Conservation (phyloP, 2,329 filamentous ascomycete genomes). For the Davidsoniella neocaledoniae region DNA sequence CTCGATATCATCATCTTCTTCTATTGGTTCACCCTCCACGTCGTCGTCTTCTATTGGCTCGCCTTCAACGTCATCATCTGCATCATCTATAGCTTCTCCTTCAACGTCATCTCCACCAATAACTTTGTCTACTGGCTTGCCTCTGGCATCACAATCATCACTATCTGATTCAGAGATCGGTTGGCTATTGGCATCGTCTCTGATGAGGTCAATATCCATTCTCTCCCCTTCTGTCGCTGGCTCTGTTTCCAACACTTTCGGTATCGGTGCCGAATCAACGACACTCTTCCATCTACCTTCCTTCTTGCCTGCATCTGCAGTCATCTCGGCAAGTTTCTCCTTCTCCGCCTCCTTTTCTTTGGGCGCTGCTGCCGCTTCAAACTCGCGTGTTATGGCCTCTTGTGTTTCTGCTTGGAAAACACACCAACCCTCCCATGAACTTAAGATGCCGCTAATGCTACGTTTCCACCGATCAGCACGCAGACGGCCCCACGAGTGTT, state of each 20-base stretch:
- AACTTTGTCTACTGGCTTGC: not conserved
- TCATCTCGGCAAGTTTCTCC: slow-evolving; percentile 16
- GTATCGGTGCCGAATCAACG: slow-evolving; percentile 19
- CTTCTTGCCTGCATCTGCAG: slow-evolving; percentile 18
- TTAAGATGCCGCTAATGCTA: slow-evolving; percentile 51
- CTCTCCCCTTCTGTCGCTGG: slow-evolving; percentile 22
- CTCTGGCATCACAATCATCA: slow-evolving; percentile 20
- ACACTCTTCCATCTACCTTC: slow-evolving; percentile 35
- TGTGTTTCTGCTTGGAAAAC: slow-evolving; percentile 61
- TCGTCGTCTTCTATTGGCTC: slow-evolving; percentile 29
- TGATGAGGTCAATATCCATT: slow-evolving; percentile 24
- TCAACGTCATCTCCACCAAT: slow-evolving; percentile 3
- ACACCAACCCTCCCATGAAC: slow-evolving; percentile 55
- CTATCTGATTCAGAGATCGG: slow-evolving; percentile 30
- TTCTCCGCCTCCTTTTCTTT: slow-evolving; percentile 20
- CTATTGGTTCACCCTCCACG: slow-evolving; percentile 25
- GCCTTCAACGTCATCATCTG: slow-evolving; percentile 32
- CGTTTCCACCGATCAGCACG: slow-evolving; percentile 74
- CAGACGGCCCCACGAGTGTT: slow-evolving; percentile 61
- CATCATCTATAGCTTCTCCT: slow-evolving; percentile 27
- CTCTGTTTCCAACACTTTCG: slow-evolving; percentile 14
- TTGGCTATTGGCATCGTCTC: slow-evolving; percentile 34
- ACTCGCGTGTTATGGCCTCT: slow-evolving; percentile 50
- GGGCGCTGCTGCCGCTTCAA: slow-evolving; percentile 32
- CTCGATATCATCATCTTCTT: slow-evolving; percentile 27